Evolutionary conservation across 768 basidiomycete species (phyloP), one percentile per base, ranked within the genome.

Genomic region (Boletus insuetus): DNA sequence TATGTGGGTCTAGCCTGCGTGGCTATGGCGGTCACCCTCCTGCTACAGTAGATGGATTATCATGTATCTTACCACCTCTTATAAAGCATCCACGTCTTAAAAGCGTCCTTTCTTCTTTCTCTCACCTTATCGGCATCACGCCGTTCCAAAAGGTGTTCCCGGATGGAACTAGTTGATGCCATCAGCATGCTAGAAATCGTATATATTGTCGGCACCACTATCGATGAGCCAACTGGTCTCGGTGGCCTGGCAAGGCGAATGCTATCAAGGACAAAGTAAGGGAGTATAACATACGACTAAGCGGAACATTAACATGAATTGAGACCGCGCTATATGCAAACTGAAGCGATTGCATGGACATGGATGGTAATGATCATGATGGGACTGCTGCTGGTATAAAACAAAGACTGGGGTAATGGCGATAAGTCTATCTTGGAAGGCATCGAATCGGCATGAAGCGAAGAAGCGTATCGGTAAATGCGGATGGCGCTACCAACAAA

Each of bases 1-100:
- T 98, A 98, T 64, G 97, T 99, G 16, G 87, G 90, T 7, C 70
- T 99, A 14, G 93, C 96, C 16, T 98, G 96, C 69, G 73, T 98
- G 22, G 83, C 84, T 24, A 98, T 99, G 97, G 97, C 94, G 1
- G 76, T 87, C 44, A 85, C 85, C 37, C 82, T 94, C 53, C 65
- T 87, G 48, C 65, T 72, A 31, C 77, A 74, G 64, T 81, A 72
- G 58, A 51, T 43, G 45, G 26, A 19, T 52, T 51, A 38, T 43
- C 31, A 24, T 49, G 35, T 64, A 50, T 8, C 31, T 42, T 19
- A 20, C 29, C 22, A 13, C 4, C 17, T 34, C 42, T 56, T 38
- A 17, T 24, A 39, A 47, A 48, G 16, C 35, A 32, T 46, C 38
- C 31, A n/a, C 40, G 16, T 53, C 48, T n/a, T n/a, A n/a, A n/a